Evolutionary conservation across 495 filamentous ascomycete genomes (phyloP).

Genomic region (Aspergillus diversus): DNA sequence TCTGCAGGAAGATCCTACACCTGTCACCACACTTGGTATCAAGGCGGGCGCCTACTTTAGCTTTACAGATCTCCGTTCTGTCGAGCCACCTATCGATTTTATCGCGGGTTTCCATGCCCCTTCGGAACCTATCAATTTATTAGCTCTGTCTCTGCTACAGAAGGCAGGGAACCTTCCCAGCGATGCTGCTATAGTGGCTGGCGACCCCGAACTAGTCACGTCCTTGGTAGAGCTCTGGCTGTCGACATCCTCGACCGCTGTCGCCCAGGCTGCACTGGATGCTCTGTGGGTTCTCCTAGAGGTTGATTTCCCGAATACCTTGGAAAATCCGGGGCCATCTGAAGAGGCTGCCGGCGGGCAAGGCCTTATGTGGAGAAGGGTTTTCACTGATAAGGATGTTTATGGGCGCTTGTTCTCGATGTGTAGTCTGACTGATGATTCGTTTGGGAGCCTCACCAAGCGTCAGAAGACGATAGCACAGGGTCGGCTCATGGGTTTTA

Average conservation of each 20-base stretch:
- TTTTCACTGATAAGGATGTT: constrained; percentile 68
- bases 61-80: constrained; percentile 47
- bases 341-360: constrained; percentile 55
- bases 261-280: constrained; percentile 69
- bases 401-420: constrained; percentile 67
- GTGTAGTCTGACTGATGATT: constrained; percentile 53
- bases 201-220: constrained; percentile 62
- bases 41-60: constrained; percentile 41
- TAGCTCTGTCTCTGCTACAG: constrained; percentile 69
- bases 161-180: constrained; percentile 66
- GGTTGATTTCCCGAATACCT: constrained; percentile 56
- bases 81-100: constrained; percentile 52
- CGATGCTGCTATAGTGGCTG: constrained; percentile 71
- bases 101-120: constrained; percentile 60
- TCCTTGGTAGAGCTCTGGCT: constrained; percentile 74
- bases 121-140: constrained; percentile 66
- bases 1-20: constrained; percentile 56
- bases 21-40: constrained; percentile 48
- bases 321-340: constrained; percentile 51
- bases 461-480: constrained; percentile 77
- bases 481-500: constrained; percentile 70
- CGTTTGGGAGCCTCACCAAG: constrained; percentile 51
- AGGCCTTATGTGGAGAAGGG: constrained; percentile 70
- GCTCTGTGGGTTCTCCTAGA: constrained; percentile 72
- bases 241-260: constrained; percentile 66